Evolutionary conservation across 371 early-diverging fungal genomes (phyloP), one percentile per base, ranked within the genome.

Genomic region (Smittium culicis): DNA sequence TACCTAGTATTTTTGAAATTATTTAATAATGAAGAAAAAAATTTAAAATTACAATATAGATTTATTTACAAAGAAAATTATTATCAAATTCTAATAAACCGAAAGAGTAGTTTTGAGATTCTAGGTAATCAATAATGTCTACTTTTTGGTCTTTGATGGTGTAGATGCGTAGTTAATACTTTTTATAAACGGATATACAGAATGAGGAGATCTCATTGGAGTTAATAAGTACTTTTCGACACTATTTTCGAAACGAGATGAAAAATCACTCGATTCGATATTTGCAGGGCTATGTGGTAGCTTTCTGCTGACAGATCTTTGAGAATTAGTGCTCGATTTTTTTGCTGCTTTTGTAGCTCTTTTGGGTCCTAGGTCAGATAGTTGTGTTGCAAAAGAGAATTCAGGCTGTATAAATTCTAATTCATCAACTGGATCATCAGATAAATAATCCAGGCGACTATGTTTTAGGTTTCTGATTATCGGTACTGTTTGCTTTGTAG

Each of bases 201-300:
- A 62, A 14, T 31, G 33, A 25, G 62, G 62, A 2, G 62, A 62
- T 62, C 62, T 62, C 5, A 62, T 28, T 32, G 62, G 62, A 14
- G 62, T 62, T 45, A 20, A 45, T 45, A 45, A 45, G 20, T 45
- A 45, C 20, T 20, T 20, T 20, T 45, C 20, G 5, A 45, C 5
- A 11, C 20, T 45, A 11, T 5, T 45, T 45, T 45, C 45, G 20
- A 11, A 45, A 45, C 11, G 20, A 45, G 20, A 20, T 5, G 45
- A 45, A 5, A 5, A 11, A 5, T 20, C 20, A 20, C 20, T 45
- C 5, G 45, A 45, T 5, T 11, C 20, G 45, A 20, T 45, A 11
- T 20, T 45, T 5, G 45, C 5, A 14, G 30, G 33, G 62, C 62
- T 30, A 2, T 29, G 62, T 20, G 16, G 5, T 11, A 29, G 60